Evolutionary conservation across 176 grass and related monocot genomes (phyloP).

Genomic region (Pharus latifolius): DNA sequence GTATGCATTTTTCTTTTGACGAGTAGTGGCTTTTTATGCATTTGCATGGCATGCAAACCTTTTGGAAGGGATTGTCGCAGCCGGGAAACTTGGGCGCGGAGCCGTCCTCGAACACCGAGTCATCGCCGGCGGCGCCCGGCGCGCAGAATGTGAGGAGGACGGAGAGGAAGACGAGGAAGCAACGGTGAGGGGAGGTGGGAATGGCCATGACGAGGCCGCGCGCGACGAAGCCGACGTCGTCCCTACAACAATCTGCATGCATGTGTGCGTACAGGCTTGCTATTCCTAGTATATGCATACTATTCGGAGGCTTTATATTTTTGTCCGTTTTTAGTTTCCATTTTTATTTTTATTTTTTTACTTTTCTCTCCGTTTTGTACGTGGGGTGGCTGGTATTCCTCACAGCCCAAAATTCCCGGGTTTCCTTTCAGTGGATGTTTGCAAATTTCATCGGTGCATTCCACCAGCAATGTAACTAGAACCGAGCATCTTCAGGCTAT

Average conservation of each 20-base stretch:
- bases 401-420: background rate
- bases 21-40: too few relatives aligned
- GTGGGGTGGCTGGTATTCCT: constrained; percentile 1
- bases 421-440: background rate
- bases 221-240: background rate
- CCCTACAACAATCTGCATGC: background rate
- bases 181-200: constrained; percentile 3
- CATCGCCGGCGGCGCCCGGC: constrained; percentile 5
- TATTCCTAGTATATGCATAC: too few relatives aligned
- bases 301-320: too few relatives aligned
- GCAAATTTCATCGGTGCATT: too few relatives aligned
- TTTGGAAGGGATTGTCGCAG: constrained; percentile 52
- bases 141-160: constrained; percentile 8
- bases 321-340: too few relatives aligned
- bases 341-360: background rate
- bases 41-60: constrained; percentile 14
- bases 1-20: too few relatives aligned
- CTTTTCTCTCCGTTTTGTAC: background rate
- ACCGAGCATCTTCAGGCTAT: too few relatives aligned
- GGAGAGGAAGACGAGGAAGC: constrained; percentile 11
- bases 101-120: constrained; percentile 30
- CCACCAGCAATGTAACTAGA: too few relatives aligned
- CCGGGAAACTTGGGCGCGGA: constrained; percentile 49
- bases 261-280: background rate
- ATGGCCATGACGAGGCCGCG: constrained; percentile 21